A percentile compares a stretch with the other conserved stretches of the same genome.
Conservation (phyloP, 164 flowering plant genomes). For the Sextonia rubra region DNA sequence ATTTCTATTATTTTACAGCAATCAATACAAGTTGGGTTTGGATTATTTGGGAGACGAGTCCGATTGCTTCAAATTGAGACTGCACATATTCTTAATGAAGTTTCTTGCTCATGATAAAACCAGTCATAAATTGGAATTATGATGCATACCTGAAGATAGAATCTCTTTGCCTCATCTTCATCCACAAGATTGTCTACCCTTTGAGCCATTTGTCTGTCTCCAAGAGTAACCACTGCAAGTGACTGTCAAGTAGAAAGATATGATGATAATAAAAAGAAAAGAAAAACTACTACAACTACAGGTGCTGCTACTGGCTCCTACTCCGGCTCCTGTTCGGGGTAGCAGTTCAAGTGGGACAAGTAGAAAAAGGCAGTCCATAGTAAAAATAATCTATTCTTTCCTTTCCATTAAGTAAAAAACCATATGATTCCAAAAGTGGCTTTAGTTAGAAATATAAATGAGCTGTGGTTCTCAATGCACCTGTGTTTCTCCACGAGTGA, state of each 20-base stretch:
- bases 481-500: slow-evolving; percentile 99
- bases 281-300: not conserved
- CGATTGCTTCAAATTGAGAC: too few relatives aligned
- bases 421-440: too few relatives aligned
- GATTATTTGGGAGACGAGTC: too few relatives aligned
- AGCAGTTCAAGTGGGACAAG: too few relatives aligned
- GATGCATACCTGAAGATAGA: slow-evolving; percentile 83
- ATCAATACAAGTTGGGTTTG: too few relatives aligned
- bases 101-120: not conserved
- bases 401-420: too few relatives aligned
- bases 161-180: slow-evolving; percentile 82
- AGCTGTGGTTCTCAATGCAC: slow-evolving; percentile 26
- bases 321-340: too few relatives aligned
- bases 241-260: slow-evolving; percentile 39
- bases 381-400: too few relatives aligned
- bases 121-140: not conserved
- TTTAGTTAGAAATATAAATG: too few relatives aligned
- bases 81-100: not conserved
- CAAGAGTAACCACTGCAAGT: slow-evolving; percentile 95
- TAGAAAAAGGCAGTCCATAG: too few relatives aligned
- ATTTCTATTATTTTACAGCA: too few relatives aligned
- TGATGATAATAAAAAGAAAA: not conserved
- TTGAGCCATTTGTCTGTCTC: slow-evolving; percentile 96
- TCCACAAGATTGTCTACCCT: slow-evolving; percentile 82
- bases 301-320: too few relatives aligned